phyloP scores from a whole-genome alignment of 2,329 filamentous ascomycete genomes.

The Epichloe coenophiala region DNA sequence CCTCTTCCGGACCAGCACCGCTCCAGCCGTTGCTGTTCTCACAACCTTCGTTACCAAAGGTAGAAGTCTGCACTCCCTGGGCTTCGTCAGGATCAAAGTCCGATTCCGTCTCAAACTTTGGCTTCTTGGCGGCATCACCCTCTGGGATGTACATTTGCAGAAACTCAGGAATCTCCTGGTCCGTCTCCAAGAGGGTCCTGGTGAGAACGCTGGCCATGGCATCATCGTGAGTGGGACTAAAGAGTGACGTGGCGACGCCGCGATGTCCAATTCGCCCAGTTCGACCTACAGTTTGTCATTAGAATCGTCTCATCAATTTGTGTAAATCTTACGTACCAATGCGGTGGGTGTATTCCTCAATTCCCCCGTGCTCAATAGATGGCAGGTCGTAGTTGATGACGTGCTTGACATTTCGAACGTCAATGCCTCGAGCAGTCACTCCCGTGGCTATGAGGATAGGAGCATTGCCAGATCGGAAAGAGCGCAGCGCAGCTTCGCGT shows the following conservation, averaged over 20 bases:
- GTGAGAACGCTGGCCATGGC: constrained; percentile 61
- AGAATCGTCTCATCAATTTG: neutral
- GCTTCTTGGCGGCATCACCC: constrained; percentile 29
- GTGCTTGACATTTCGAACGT: constrained; percentile 75
- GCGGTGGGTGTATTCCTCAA: constrained; percentile 85
- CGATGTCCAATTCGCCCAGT: constrained; percentile 86
- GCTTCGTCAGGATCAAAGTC: constrained; percentile 32
- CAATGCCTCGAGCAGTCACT: constrained; percentile 75
- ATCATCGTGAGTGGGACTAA: constrained; percentile 56
- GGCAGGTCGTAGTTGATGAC: constrained; percentile 93
- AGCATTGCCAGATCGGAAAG: constrained; percentile 60
- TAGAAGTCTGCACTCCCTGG: neutral
- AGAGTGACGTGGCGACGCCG: constrained; percentile 82
- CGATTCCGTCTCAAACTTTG: constrained; percentile 42
- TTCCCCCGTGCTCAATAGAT: constrained; percentile 61
- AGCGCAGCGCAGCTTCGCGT: constrained; percentile 80
- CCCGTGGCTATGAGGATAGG: constrained; percentile 81
- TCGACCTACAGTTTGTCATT: constrained; percentile 42
- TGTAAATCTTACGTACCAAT: constrained; percentile 50
- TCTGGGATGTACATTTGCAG: constrained; percentile 51
- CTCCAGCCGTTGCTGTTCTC: constrained; percentile 6
- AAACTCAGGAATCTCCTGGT: constrained; percentile 73
- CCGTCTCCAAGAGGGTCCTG: constrained; percentile 68
- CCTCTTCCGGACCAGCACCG: neutral
- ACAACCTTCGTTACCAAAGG: constrained; percentile 7